Evolutionary conservation across 306 rosid genomes (phyloP).

Genomic region (Sindora glabra): DNA sequence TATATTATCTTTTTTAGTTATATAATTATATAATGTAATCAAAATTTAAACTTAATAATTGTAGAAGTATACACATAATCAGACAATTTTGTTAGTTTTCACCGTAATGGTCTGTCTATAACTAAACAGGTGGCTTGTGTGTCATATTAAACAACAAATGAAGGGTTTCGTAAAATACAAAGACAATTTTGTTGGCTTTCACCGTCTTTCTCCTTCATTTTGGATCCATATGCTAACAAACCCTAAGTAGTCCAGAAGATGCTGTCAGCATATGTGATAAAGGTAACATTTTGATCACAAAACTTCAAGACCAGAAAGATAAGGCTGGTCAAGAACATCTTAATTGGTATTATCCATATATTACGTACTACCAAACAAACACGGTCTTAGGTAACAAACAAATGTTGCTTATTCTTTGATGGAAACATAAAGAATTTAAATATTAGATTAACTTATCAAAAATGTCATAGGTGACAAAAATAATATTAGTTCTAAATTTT

Average conservation of each 20-base stretch:
- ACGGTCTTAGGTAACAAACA: conserved; percentile 25
- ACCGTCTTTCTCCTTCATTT: conserved; percentile 11
- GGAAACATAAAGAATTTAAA: neutral
- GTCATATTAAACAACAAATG: neutral
- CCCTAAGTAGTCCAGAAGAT: neutral
- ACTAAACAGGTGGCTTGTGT: neutral
- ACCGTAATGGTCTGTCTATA: too few species aligned
- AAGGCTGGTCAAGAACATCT: conserved; percentile 26
- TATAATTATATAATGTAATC: too few species aligned
- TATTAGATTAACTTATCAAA: too few species aligned
- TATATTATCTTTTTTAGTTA: too few species aligned
- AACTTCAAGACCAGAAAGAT: conserved; percentile 10
- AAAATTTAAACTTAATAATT: too few species aligned
- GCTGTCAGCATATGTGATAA: conserved; percentile 12
- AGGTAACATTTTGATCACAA: conserved; percentile 12
- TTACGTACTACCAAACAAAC: conserved; percentile 35
- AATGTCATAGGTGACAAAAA: too few species aligned
- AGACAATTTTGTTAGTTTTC: too few species aligned
- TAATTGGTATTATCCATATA: conserved; percentile 27
- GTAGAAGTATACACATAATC: too few species aligned
- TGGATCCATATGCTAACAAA: neutral
- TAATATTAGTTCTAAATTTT: too few species aligned
- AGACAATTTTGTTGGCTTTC: conserved; percentile 13
- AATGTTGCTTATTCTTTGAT: neutral
- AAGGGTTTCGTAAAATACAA: neutral